Base-by-base conservation (phyloP, 805 yeast species). In the Metschnikowia vanudenii region DNA sequence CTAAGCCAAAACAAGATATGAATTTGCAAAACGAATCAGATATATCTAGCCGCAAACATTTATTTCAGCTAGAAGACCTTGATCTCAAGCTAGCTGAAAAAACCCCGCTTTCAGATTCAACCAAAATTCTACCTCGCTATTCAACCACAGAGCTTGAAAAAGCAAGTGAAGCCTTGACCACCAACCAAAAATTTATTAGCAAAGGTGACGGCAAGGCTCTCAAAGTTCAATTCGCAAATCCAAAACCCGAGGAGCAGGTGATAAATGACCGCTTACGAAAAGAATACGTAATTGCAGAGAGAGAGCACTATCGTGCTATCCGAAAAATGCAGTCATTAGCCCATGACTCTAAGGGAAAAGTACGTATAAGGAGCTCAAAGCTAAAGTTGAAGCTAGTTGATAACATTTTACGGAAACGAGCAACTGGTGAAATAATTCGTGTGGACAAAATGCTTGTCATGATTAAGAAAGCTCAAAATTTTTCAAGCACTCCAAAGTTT, bases 371-470 rank as follows among this genome's bases (percentile, higher is more conserved):
- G 3, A 54, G 53, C 11, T 43, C 50, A 26, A 59, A 53, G 28
- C 41, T 66, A 30, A 51, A 62, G 20, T 45, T 45, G 19, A 56
- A 47, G 35, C 36, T 71, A 6, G 45, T 53, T 31, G 50, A 53
- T 30, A 45, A 54, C 4, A 43, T 69, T 4, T 62, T 73, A 37
- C 36, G 39, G 2, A 46, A 34, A 32, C 43, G 34, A 6, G 28
- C 37, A 14, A 68, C 66, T 1, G 96, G 95, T 3, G 84, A 84
- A 43, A 74, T 88, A 12, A 68, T 90, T 3, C 77, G 80, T 48
- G 65, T 78, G 51, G 91, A 85, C 47, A 81, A 77, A 56, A 81
- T 87, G 80, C 67, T 91, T 16, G 88, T 88, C 0, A 67, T 82
- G 66, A 75, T 82, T 14, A 82, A 81, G 57, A 58, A 57, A 28